A percentile compares a stretch with the other conserved stretches of the same genome.
Evolutionary conservation across 2,329 filamentous ascomycete species (phyloP).

Genomic region (Hysterium pulicare): DNA sequence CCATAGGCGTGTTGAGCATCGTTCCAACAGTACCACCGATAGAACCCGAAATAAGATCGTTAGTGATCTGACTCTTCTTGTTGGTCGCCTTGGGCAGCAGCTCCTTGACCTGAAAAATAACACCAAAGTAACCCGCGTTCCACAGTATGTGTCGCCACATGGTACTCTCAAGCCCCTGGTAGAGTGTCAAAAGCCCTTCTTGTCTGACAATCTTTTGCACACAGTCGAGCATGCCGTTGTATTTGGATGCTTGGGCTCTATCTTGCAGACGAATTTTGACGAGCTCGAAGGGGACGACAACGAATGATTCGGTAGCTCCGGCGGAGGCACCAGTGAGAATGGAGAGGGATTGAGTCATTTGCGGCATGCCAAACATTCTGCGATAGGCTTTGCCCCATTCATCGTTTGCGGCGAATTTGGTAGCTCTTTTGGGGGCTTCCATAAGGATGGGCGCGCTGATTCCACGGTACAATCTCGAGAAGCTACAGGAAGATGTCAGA

Average conservation of each 20-base stretch:
- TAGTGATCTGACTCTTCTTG: conserved; percentile 77
- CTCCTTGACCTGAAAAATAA: conserved; percentile 92
- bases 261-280: conserved; percentile 99
- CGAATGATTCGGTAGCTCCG: conserved; percentile 92
- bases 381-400: conserved; percentile 96
- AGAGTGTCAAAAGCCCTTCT: conserved; percentile 83
- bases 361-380: conserved; percentile 73
- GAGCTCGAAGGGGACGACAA: conserved; percentile 96
- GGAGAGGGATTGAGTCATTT: conserved; percentile 90
- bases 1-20: conserved; percentile 90
- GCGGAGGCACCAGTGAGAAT: conserved; percentile 91
- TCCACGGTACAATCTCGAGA: conserved; percentile 89
- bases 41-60: conserved; percentile 82
- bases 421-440: conserved; percentile 94
- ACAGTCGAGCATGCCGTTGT: conserved; percentile 77
- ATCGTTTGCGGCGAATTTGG: conserved; percentile 98
- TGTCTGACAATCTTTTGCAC: conserved; percentile 76
- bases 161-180: conserved; percentile 95
- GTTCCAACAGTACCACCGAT: conserved; percentile 89
- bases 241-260: conserved; percentile 85
- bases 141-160: conserved; percentile 93
- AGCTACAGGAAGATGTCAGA: conserved; percentile 46
- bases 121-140: conserved; percentile 97
- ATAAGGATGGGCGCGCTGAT: conserved; percentile 95
- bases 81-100: conserved; percentile 77